Percentiles rank a stretch among this genome's conserved stretches.
phyloP scores from a whole-genome alignment of 495 filamentous ascomycete genomes.

The Pseudevernia furfuracea region DNA sequence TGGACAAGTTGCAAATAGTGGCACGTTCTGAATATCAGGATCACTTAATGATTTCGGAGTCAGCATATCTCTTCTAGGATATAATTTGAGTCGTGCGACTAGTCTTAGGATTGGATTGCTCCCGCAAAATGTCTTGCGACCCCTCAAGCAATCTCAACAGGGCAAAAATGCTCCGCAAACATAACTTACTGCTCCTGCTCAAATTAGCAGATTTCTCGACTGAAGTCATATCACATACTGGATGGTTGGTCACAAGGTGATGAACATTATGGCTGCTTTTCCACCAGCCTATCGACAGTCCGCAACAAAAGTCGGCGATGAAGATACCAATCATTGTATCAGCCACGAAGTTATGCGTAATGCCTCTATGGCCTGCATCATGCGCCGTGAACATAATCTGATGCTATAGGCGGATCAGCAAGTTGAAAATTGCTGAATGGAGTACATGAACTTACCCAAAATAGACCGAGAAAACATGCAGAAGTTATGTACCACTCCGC shows the following conservation, averaged over 20 bases:
- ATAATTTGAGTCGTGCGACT: no score
- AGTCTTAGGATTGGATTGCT: no score
- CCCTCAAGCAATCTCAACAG: no score
- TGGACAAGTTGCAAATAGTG: constrained; percentile 43
- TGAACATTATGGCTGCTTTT: constrained; percentile 48
- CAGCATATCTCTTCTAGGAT: no score
- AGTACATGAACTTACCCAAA: constrained; percentile 30
- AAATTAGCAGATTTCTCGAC: not conserved
- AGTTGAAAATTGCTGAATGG: not conserved
- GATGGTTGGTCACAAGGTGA: constrained; percentile 44
- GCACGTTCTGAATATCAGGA: constrained; percentile 45
- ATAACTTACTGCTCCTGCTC: constrained; percentile 40
- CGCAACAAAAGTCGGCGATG: constrained; percentile 43
- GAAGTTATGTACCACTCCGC: constrained; percentile 39
- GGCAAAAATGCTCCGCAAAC: no score
- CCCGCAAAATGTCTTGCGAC: no score
- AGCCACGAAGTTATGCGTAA: constrained; percentile 39
- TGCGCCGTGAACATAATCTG: constrained; percentile 49
- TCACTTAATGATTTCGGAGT: no score
- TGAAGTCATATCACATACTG: constrained; percentile 20
- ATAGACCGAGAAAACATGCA: constrained; percentile 40
- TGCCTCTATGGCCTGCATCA: constrained; percentile 44
- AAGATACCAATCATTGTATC: constrained; percentile 44
- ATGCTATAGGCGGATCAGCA: constrained; percentile 25
- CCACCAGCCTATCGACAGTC: constrained; percentile 46